phyloP scores from a whole-genome alignment of 352 stramenopile species.

The Pythium brachiatum region DNA sequence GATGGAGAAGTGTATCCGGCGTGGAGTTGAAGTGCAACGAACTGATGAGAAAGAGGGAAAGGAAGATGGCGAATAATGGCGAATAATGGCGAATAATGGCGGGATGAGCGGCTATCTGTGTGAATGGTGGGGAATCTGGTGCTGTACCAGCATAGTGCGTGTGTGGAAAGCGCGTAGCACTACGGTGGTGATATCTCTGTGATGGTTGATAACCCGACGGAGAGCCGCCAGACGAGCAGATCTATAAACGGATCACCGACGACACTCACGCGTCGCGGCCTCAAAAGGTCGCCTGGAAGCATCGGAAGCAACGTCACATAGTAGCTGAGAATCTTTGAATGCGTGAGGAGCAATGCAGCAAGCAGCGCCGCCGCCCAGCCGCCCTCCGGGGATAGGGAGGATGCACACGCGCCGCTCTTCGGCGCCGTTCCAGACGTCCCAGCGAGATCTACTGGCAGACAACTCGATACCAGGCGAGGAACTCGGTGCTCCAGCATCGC shows the following conservation, averaged over 20 bases:
- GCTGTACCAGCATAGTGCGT: too few relatives aligned
- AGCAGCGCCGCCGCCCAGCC: conserved; percentile 7
- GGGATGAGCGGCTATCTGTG: too few relatives aligned
- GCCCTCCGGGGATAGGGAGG: conserved; percentile 1
- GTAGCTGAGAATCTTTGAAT: not conserved
- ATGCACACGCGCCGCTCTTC: conserved; percentile 10
- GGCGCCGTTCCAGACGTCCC: conserved; percentile 18
- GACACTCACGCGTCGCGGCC: not conserved
- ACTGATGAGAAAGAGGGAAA: not conserved
- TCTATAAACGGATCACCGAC: conserved; percentile 5
- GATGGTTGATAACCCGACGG: too few relatives aligned
- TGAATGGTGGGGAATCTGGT: too few relatives aligned
- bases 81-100: too few relatives aligned
- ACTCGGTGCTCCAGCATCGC: not conserved
- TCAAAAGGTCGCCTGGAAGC: not conserved
- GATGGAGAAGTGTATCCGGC: not conserved
- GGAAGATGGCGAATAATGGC: too few relatives aligned
- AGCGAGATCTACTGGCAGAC: conserved; percentile 11
- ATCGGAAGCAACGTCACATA: not conserved
- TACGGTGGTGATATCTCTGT: too few relatives aligned
- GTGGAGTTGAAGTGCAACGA: conserved; percentile 15
- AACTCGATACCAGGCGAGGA: not conserved
- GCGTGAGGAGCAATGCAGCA: conserved; percentile 5
- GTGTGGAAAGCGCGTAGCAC: too few relatives aligned
- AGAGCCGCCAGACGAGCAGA: not conserved